These are phyloP conservation scores for Clonostachys byssicola DNA, from an alignment of 2,329 filamentous ascomycete genomes.

Conservation along the genomic window DNA sequence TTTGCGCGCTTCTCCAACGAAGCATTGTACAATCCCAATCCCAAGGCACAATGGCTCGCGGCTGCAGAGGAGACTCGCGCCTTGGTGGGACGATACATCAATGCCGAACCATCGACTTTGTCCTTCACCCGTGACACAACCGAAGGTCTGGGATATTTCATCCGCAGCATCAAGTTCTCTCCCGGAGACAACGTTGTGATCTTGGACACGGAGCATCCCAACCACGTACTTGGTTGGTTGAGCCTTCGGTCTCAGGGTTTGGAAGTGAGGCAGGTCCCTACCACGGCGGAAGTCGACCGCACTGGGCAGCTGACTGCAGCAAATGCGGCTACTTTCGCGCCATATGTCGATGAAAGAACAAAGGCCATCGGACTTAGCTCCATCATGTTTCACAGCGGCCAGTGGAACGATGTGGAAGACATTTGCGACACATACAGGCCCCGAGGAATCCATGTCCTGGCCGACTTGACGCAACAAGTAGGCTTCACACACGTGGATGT, in stretches of 20 bases:
- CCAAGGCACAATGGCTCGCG: slow-evolving; percentile 14
- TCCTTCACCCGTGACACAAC: slow-evolving; percentile 23
- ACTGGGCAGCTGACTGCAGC: slow-evolving; percentile 3
- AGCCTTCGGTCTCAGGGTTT: slow-evolving; percentile 15
- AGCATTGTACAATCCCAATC: slow-evolving; percentile 11
- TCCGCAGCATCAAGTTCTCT: slow-evolving; percentile 11
- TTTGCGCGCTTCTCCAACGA: slow-evolving; percentile 15
- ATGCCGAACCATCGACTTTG: slow-evolving; percentile 11
- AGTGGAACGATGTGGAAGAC: slow-evolving; percentile 18
- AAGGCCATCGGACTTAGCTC: slow-evolving; percentile 21
- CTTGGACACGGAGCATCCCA: slow-evolving; percentile 22
- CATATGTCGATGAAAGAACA: slow-evolving; percentile 19
- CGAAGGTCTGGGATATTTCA: slow-evolving; percentile 19
- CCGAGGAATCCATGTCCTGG: slow-evolving; percentile 19
- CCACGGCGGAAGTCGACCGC: slow-evolving; percentile 5
- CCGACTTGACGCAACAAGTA: slow-evolving; percentile 22
- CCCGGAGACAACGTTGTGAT: slow-evolving; percentile 23
- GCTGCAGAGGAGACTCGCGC: slow-evolving; percentile 9
- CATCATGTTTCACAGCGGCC: slow-evolving; percentile 24
- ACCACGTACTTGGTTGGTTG: slow-evolving; percentile 21
- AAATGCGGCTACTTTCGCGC: slow-evolving; percentile 14
- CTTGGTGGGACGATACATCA: slow-evolving; percentile 18
- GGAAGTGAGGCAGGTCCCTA: slow-evolving; percentile 16
- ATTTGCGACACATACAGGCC: slow-evolving; percentile 16
- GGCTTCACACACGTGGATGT: slow-evolving; percentile 22